Base-by-base conservation (phyloP, 2,329 filamentous ascomycete species). In the Penicillium sp. region DNA sequence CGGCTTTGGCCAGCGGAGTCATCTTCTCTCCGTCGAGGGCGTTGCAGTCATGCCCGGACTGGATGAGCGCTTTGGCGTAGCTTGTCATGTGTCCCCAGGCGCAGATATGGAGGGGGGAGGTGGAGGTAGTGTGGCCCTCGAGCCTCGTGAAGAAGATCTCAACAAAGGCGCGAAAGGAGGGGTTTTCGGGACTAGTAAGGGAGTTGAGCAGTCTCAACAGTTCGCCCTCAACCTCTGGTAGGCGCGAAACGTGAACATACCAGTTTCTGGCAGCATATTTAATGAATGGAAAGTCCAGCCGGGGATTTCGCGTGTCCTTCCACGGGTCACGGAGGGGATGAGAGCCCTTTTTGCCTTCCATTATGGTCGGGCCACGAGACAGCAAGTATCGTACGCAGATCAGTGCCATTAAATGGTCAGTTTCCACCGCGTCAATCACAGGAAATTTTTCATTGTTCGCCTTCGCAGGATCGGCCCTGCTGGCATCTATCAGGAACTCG, bases 401-500 rank as follows among this genome's bases (percentile, higher is more conserved):
- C 42, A 56, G 59, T 14, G 53, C 38, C 46, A 56, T 40, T 3
- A 47, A 8, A n/a, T 40, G 28, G 40, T 40, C 14, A 14, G 33
- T 35, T 14, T 56, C 30, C 21, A 24, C 38, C 21, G 53, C 21
- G 12, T 38, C 21, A 11, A 47, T 28, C 3, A 21, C 26, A 14
- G 47, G 45, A 33, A 56, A 38, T 9, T 9, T 30, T 11, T 26
- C 16, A 26, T 18, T 35, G 8, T 18, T 30, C 24, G 9, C 30
- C 33, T 21, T 45, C 11, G 38, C 14, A 23, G 11, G 18, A 12
- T 46, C 20, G n/a, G 38, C 20, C 18, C 38, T 53, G 12, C 21
- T 33, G 11, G 24, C 26, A 53, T 46, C 51, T 24, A 16, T 46
- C 40, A 79, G 60, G 56, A 75, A 80, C 52, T 80, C 77, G 2